Conservation (phyloP, 495 filamentous ascomycete genomes). For the Melanomma pulvis-pyrius region DNA sequence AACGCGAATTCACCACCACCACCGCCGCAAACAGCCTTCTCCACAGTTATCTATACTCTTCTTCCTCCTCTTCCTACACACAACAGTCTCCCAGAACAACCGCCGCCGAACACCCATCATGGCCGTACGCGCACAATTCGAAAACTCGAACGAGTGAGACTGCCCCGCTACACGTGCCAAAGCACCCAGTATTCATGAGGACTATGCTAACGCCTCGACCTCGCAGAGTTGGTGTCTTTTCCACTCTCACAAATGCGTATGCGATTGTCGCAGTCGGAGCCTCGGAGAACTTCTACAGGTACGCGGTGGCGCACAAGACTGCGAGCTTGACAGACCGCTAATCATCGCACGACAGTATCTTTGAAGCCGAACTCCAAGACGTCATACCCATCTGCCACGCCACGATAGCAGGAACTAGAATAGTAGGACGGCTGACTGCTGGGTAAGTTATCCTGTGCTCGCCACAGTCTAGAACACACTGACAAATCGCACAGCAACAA, state of each 20-base stretch:
- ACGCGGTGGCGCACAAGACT: slow-evolving; percentile 7
- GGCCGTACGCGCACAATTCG: slow-evolving; percentile 67
- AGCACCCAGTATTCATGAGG: slow-evolving; percentile 1
- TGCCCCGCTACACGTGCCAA: slow-evolving; percentile 29
- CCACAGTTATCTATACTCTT: neutral
- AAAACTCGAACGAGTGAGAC: slow-evolving; percentile 95
- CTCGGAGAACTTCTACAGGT: slow-evolving; percentile 98
- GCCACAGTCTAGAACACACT: slow-evolving; percentile 1
- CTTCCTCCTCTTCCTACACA: neutral
- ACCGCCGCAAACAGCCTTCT: neutral
- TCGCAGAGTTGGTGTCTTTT: slow-evolving; percentile 91
- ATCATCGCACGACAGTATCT: slow-evolving; percentile 58
- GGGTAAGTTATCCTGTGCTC: slow-evolving; percentile 58
- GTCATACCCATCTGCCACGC: slow-evolving; percentile 96
- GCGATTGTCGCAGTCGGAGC: slow-evolving; percentile 89
- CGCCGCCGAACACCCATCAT: slow-evolving; percentile 37
- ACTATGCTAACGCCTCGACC: slow-evolving; percentile 26
- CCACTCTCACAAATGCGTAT: slow-evolving; percentile 94
- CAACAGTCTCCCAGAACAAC: neutral
- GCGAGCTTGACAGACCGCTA: neutral
- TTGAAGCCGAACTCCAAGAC: slow-evolving; percentile 96
- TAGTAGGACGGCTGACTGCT: slow-evolving; percentile 91
- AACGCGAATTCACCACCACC: neutral
- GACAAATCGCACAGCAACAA: slow-evolving; percentile 66
- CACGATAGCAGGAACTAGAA: slow-evolving; percentile 95